Base-by-base conservation (phyloP, 768 basidiomycete species). In the Chalciporus sphaerocephalus region DNA sequence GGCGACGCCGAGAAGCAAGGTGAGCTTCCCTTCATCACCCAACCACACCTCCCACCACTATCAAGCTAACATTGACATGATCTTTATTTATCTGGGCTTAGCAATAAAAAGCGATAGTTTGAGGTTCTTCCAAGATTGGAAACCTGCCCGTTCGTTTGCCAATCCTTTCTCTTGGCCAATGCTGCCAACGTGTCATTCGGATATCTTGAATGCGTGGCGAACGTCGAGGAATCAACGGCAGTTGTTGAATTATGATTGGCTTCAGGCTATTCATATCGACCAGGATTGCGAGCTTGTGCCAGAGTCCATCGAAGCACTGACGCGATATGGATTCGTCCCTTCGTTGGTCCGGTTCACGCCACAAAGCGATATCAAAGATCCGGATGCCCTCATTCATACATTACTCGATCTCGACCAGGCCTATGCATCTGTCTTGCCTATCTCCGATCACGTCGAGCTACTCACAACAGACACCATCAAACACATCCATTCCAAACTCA, bases 151-250 rank as follows among this genome's bases (percentile, higher is more conserved):
- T 12, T 46, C 66, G 33, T 67, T 67, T 13, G 58, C 65, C 1
- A 66, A 61, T 25, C 64, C 64, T 0, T 67, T 65, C 46, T 57
- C 52, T 8, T 65, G 65, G 63, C 64, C 64, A 0, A 61, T 67
- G 60, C 57, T 67, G 2, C 64, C 64, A 2, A 0, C 34, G 0
- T 50, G 23, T 16, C 54, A 63, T 6, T 53, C 57, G 13, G 64
- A 65, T 12, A 59, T 66, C n/a, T 50, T 66, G 35, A 51, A 39
- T 3, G 16, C 55, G 2, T 65, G 63, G 63, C 51, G 48, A 35
- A 53, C 61, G 10, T 57, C 48, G 4, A 46, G 27, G 6, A 13
- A 55, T 30, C 60, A 65, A 38, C 52, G 53, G 16, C 63, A 65
- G 36, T 42, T 67, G 6, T 48, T 65, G 32, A 67, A 67, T 30